Base-by-base conservation (phyloP, 176 grass and related monocot species). In the Saccharum spontaneum region DNA sequence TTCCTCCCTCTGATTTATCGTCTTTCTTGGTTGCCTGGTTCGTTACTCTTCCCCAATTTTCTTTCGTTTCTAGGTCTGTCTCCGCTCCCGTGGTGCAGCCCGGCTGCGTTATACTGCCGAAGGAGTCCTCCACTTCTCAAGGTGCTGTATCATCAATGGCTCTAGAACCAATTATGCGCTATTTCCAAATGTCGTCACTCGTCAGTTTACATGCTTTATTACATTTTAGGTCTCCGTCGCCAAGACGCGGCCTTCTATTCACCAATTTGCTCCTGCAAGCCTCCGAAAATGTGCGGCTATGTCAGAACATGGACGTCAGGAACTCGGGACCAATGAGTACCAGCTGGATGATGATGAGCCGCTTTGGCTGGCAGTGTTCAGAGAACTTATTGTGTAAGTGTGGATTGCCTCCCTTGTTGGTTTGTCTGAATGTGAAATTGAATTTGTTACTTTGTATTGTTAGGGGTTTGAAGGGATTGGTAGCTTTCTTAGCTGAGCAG, bases 401-500 rank as follows among this genome's bases (percentile, higher is more conserved):
- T 54, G 52, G 81, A 65, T 76, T 83, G 28, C 40, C 18, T 9
- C 14, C 30, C 38, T 34, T 41, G 9, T 44, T 65, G 15, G 16
- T 7, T 33, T 64, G 6, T 72, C 77, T 16, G 37, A 45, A 2
- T 41, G 71, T 57, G 52, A 11, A 31, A 63, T n/a, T 87, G 39
- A 71, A 7, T 87, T 13, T 64, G 1, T 23, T 55, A 8, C 39
- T 68, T 74, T 81, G 16, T 91, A 31, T 33, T 50, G 1, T 71
- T 75, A 99, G 97, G 91, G 54, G 76, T 85, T 79, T 94, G 61
- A 92, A 77, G 88, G 82, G 70, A 54, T 88, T 94, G 14, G 41
- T 90, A 73, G 70, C 77, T 67, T 99, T 99, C 89, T 83, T 99
- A 82, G 67, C 84, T 71, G 94, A 94, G 76, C 97, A 99, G 50